Base-by-base conservation (phyloP, 305 asterid species). In the Fraxinus nigra region DNA sequence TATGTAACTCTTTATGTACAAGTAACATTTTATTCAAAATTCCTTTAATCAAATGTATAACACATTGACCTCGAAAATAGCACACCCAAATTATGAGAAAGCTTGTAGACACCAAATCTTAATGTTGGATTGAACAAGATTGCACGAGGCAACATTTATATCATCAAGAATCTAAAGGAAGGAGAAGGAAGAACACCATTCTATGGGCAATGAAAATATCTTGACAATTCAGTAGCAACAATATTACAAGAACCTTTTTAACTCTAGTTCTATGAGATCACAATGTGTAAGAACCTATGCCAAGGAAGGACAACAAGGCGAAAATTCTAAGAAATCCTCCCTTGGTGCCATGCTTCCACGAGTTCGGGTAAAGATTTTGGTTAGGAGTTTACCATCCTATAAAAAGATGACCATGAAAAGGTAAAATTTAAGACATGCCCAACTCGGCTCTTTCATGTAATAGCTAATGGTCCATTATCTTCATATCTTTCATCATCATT, bases 261-360 rank as follows among this genome's bases (percentile, higher is more conserved):
- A 61, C n/a, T 22, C 90, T 87, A 88, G 85, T 87, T 81, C 83
- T 80, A 86, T 84, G 88, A 84, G 48, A 84, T 85, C 86, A 86
- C 88, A 85, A 80, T 87, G 78, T 79, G 84, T 63, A 77, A 75
- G 72, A 54, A 77, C 83, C 89, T 82, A 86, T 11, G 33, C 35
- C 51, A 77, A 51, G 7, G 32, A 48, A 69, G 69, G 40, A 38
- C 3, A 16, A 83, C 34, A 28, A n/a, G 73, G 61, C 3, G 22
- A 80, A 81, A 78, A 59, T 48, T 61, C 82, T 76, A 74, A 22
- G 88, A 78, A 80, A 86, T 81, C 87, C 89, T 75, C 77, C 87
- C 75, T 70, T 84, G 82, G 61, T 65, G 61, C 82, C 38, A 67
- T 75, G 82, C 82, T 76, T 35, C 82, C 84, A 78, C 35, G 82